Evolutionary conservation across 768 basidiomycete species (phyloP).

Genomic region (Lactifluus pinguis): DNA sequence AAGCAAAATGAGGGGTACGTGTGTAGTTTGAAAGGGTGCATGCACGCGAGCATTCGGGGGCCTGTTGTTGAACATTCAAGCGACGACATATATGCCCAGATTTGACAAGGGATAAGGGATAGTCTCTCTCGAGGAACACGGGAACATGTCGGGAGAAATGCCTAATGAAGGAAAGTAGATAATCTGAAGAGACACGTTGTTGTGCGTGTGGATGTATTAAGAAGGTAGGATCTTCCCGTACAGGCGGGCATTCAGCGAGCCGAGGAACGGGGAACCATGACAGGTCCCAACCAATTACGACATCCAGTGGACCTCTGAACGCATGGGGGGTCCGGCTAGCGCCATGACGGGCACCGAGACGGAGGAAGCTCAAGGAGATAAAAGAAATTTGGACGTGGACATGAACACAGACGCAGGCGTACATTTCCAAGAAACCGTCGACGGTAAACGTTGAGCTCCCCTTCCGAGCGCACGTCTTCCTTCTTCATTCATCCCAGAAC

Average conservation of each 20-base stretch:
- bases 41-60: slow-evolving; percentile 1
- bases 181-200: neutral
- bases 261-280: slow-evolving; percentile 13
- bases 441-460: slow-evolving; percentile 13
- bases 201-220: neutral
- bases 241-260: neutral
- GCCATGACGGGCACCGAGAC: slow-evolving; percentile 12
- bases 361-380: slow-evolving; percentile 12
- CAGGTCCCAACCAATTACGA: slow-evolving; percentile 12
- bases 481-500: slow-evolving; percentile 15
- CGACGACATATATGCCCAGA: slow-evolving; percentile 2
- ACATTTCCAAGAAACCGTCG: slow-evolving; percentile 19
- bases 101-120: neutral
- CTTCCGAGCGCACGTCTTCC: slow-evolving; percentile 14
- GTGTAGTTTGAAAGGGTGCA: neutral
- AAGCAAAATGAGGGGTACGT: slow-evolving; percentile 9
- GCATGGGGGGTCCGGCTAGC: slow-evolving; percentile 9
- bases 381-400: slow-evolving; percentile 10
- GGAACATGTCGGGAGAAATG: neutral
- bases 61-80: slow-evolving; percentile 5
- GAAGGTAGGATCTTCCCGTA: slow-evolving; percentile 9
- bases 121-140: neutral
- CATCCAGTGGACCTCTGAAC: slow-evolving; percentile 6
- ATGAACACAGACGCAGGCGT: neutral
- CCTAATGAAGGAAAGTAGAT: slow-evolving; percentile 1